phyloP scores from a whole-genome alignment of 176 grass and related monocot genomes.

The Avena eriantha region DNA sequence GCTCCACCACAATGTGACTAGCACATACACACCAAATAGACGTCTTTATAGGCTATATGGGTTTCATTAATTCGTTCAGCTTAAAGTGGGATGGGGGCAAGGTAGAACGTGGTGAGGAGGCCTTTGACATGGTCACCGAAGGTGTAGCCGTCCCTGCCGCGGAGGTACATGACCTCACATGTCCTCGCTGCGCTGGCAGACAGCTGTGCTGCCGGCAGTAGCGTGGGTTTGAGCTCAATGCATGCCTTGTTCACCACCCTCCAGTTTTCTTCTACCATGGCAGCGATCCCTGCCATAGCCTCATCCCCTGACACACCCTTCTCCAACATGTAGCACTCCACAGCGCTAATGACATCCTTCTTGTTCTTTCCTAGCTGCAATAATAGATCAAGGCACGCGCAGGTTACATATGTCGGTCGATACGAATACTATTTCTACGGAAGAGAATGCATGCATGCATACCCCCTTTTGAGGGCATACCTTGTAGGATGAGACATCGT shows the following conservation, averaged over 20 bases:
- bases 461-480: too few relatives aligned
- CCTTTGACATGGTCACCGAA: neutral
- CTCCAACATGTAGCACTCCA: conserved; percentile 40
- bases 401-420: too few relatives aligned
- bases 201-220: conserved; percentile 4
- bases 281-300: neutral
- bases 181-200: conserved; percentile 14
- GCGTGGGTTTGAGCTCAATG: neutral
- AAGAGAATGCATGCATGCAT: too few relatives aligned
- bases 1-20: too few relatives aligned
- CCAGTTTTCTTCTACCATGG: neutral
- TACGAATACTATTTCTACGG: too few relatives aligned
- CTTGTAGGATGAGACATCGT: conserved; percentile 37
- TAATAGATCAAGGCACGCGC: too few relatives aligned
- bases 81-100: neutral
- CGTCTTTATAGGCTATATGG: too few relatives aligned
- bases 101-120: conserved; percentile 25
- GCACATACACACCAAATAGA: too few relatives aligned
- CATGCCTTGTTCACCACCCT: conserved; percentile 2
- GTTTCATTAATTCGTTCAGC: too few relatives aligned
- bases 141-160: conserved; percentile 39
- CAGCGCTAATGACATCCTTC: neutral
- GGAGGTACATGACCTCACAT: conserved; percentile 33
- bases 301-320: neutral
- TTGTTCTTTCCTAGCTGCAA: conserved; percentile 13